These are phyloP conservation scores for Rhodotorula sphaerocarpa DNA, from an alignment of 768 basidiomycete genomes.

Conservation along the genomic window DNA sequence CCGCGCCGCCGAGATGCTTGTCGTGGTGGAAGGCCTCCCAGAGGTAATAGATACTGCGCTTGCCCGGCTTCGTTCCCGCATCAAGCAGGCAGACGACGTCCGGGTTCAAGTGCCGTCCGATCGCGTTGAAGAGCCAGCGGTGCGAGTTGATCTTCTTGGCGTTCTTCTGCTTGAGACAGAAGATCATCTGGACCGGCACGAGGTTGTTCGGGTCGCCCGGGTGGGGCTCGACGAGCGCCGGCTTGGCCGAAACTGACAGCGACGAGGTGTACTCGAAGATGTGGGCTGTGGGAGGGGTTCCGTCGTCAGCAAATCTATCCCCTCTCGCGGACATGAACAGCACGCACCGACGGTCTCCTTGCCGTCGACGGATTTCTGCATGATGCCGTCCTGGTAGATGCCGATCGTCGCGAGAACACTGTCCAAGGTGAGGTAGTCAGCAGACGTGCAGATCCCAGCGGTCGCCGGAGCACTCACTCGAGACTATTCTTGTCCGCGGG, in stretches of 20 bases:
- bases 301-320: neutral
- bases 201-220: slow-evolving; percentile 83
- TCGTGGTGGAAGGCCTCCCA: slow-evolving; percentile 66
- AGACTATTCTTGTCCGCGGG: slow-evolving; percentile 72
- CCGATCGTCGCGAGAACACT: slow-evolving; percentile 47
- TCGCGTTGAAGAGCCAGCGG: slow-evolving; percentile 95
- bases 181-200: slow-evolving; percentile 53
- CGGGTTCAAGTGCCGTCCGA: slow-evolving; percentile 55
- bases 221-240: slow-evolving; percentile 82
- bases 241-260: slow-evolving; percentile 81
- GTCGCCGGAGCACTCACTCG: slow-evolving; percentile 27
- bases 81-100: slow-evolving; percentile 88
- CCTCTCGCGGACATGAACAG: too few species aligned
- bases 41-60: slow-evolving; percentile 88
- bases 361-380: slow-evolving; percentile 40
- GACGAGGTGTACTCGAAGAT: slow-evolving; percentile 99
- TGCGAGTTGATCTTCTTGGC: slow-evolving; percentile 96
- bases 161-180: slow-evolving; percentile 53
- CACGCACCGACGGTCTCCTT: slow-evolving; percentile 52
- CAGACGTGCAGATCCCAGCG: too few species aligned
- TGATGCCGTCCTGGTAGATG: slow-evolving; percentile 41
- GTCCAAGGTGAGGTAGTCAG: neutral
- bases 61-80: slow-evolving; percentile 92
- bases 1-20: slow-evolving; percentile 37
- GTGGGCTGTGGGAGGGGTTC: slow-evolving; percentile 61